Evolutionary conservation across 208 protist genomes (phyloP), one percentile per base, ranked within the genome.

Genomic region (Leishmania turanica): DNA sequence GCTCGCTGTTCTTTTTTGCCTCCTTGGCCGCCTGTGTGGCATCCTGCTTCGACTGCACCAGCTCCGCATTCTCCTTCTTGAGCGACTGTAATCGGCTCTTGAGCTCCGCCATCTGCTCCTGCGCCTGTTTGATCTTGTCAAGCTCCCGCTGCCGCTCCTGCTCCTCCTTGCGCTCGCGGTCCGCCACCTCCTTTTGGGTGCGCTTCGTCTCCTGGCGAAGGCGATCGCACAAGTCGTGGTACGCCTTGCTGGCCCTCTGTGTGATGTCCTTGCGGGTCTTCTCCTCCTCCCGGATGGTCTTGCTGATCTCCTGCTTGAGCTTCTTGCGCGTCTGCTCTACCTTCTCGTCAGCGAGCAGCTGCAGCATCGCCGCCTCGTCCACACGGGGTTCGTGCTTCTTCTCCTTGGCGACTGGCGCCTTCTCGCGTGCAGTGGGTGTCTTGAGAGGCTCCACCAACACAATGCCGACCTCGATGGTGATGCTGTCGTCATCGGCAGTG

Each of bases 391-490:
- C 84, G 58, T 88, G 81, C 77, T 95, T 91, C 77, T 95, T 95
- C 76, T 93, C 89, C 62, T 86, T 89, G 17, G 84, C 85, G 24
- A 84, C 82, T 8, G 90, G 78, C 51, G 87, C 78, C 62, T 85
- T 90, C 75, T 91, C 89, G 49, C 89, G 88, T n/a, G 84, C 70
- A 8, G 79, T 68, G 5, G 84, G 70, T 19, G 86, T 77, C 84
- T 95, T 94, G 62, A 93, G 83, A 27, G 93, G 89, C 82, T 96
- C 90, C 37, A 98, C 95, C 8, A 96, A 85, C 5, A 98, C 95
- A 64, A 98, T 96, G 75, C 93, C 93, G 27, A 98, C 95, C 80
- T 96, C 89, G 80, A 98, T 98, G 7, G 92, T 94, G 86, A 98
- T 95, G 82, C 88, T 96, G 87, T 98, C 95, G 45, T 78, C 83